phyloP scores from a whole-genome alignment of 768 basidiomycete genomes.

The Dentipellis fragilis region DNA sequence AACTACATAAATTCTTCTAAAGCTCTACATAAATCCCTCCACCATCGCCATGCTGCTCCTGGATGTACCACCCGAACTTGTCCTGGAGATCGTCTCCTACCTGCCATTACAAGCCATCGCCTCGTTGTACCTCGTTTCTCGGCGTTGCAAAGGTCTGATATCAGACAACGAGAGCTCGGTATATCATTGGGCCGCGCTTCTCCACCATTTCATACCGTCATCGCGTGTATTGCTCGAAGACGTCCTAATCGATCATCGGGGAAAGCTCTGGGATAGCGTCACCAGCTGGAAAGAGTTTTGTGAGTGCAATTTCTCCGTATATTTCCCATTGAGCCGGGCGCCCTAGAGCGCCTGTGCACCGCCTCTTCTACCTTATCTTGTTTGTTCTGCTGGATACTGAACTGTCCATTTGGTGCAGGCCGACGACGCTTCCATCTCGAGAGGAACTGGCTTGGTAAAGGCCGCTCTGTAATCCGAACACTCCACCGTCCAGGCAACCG shows the following conservation, averaged over 20 bases:
- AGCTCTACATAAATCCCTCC: no score
- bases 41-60: constrained; percentile 23
- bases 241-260: constrained; percentile 21
- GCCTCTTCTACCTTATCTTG: background rate
- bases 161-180: constrained; percentile 36
- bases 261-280: constrained; percentile 28
- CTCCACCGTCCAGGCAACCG: constrained; percentile 23
- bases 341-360: background rate
- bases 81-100: constrained; percentile 37
- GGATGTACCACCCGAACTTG: constrained; percentile 47
- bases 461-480: constrained; percentile 28
- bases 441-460: constrained; percentile 46
- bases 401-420: constrained; percentile 26
- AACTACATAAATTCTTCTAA: no score
- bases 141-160: constrained; percentile 38
- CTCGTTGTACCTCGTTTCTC: constrained; percentile 29
- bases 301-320: constrained; percentile 22
- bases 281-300: constrained; percentile 52
- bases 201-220: constrained; percentile 36
- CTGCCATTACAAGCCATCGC: constrained; percentile 38
- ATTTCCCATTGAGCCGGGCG: background rate
- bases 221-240: constrained; percentile 20
- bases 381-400: background rate
- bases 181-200: constrained; percentile 47
- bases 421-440: constrained; percentile 33